A percentile compares a stretch with the other conserved stretches of the same genome.
phyloP scores from a whole-genome alignment of 1,284 basidiomycete genomes.

The Cryptococcus amylolentus region DNA sequence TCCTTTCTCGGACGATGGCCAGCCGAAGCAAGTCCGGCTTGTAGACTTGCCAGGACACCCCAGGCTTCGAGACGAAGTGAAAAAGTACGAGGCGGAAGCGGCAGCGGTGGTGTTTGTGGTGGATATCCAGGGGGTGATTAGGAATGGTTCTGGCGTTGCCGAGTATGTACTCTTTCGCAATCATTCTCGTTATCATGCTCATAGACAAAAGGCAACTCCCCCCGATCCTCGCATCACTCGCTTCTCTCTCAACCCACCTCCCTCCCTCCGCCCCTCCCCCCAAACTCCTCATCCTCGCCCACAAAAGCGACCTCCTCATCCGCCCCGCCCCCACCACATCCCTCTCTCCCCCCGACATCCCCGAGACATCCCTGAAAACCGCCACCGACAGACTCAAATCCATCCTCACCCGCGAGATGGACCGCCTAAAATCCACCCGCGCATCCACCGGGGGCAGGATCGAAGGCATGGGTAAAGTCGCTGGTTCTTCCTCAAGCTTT shows the following conservation, averaged over 20 bases:
- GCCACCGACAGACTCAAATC: constrained; percentile 37
- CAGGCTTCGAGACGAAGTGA: constrained; percentile 40
- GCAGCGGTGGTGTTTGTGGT: constrained; percentile 45
- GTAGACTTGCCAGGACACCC: constrained; percentile 49
- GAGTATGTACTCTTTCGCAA: constrained; percentile 33
- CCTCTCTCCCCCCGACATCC: constrained; percentile 27
- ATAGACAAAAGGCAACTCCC: constrained; percentile 34
- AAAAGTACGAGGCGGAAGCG: constrained; percentile 28
- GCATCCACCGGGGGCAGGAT: constrained; percentile 38
- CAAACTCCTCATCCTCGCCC: constrained; percentile 42
- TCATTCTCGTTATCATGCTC: background rate
- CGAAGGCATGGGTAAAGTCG: constrained; percentile 42
- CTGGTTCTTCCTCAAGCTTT: constrained; percentile 19
- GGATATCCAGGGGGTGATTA: constrained; percentile 37
- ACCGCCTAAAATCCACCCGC: constrained; percentile 42
- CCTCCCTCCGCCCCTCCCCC: constrained; percentile 21
- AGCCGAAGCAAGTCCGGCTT: constrained; percentile 26
- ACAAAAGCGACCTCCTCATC: constrained; percentile 45
- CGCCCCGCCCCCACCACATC: constrained; percentile 19
- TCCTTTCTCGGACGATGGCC: constrained; percentile 9
- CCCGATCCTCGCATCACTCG: constrained; percentile 39
- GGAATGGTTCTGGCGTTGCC: constrained; percentile 40
- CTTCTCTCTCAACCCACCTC: constrained; percentile 22
- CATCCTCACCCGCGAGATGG: constrained; percentile 47
- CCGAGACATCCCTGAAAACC: constrained; percentile 18